Evolutionary conservation across 176 grass and related monocot genomes (phyloP).

Genomic region (Zea luxurians): DNA sequence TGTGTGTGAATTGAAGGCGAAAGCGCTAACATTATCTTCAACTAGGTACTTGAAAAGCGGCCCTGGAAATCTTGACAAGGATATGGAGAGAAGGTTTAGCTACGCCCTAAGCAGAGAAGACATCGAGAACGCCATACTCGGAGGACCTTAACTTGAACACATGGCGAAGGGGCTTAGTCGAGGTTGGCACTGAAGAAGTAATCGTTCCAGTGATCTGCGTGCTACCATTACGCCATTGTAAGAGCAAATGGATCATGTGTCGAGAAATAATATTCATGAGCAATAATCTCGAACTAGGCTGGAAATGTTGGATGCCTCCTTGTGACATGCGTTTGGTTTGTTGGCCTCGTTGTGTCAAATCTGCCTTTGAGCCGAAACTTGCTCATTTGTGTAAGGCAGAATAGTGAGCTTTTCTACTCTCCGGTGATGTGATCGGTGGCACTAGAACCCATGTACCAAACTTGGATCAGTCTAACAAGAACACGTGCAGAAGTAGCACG

Average conservation of each 20-base stretch:
- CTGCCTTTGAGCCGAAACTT: not conserved
- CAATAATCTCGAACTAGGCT: not conserved
- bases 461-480: too few relatives aligned
- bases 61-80: conserved; percentile 87
- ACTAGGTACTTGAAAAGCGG: conserved; percentile 84
- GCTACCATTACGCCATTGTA: not conserved
- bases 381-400: not conserved
- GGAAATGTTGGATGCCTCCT: not conserved
- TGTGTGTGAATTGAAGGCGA: not conserved
- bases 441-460: too few relatives aligned
- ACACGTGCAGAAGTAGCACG: too few relatives aligned
- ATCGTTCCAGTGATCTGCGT: not conserved
- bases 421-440: too few relatives aligned
- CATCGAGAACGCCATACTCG: conserved; percentile 86
- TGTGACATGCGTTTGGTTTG: not conserved
- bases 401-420: too few relatives aligned
- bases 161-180: not conserved
- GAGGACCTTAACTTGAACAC: conserved; percentile 77
- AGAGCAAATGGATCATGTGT: not conserved
- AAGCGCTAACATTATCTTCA: not conserved
- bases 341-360: not conserved
- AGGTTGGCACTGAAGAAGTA: not conserved
- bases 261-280: not conserved
- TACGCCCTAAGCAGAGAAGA: conserved; percentile 95
- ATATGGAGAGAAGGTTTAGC: conserved; percentile 88